Conservation (phyloP, 2,329 filamentous ascomycete genomes). For the Lojkania enalia region DNA sequence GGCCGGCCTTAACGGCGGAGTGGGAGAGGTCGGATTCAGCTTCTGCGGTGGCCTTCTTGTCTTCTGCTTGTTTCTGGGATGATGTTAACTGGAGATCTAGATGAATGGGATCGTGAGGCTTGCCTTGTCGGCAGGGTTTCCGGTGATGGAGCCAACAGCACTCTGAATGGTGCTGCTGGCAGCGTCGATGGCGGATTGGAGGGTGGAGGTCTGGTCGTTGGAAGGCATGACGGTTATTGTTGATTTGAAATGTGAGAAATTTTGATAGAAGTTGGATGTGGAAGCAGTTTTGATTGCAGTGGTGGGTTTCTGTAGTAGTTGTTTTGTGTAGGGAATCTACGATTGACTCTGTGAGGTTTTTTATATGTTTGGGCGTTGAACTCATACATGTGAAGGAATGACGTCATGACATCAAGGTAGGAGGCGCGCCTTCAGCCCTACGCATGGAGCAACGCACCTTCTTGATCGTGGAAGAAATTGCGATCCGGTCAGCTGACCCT, state of each 20-base stretch:
- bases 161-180: conserved; percentile 74
- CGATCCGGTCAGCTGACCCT: conserved; percentile 5
- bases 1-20: conserved; percentile 72
- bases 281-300: neutral
- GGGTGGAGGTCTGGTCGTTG: conserved; percentile 69
- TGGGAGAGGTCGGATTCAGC: conserved; percentile 75
- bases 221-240: conserved; percentile 50
- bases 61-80: conserved; percentile 60
- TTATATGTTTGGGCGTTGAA: conserved; percentile 1
- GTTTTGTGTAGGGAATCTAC: no score
- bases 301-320: neutral
- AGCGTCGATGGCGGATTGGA: conserved; percentile 68
- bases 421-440: conserved; percentile 2
- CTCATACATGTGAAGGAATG: neutral
- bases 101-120: conserved; percentile 6
- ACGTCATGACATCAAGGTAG: neutral
- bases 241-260: neutral
- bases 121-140: conserved; percentile 69
- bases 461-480: conserved; percentile 1
- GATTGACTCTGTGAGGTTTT: neutral
- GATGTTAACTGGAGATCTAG: conserved; percentile 25
- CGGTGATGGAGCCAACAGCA: conserved; percentile 71
- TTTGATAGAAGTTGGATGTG: neutral
- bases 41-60: conserved; percentile 66
- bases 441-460: neutral